Conservation (phyloP, 306 rosid species). For the Rubus idaeus region DNA sequence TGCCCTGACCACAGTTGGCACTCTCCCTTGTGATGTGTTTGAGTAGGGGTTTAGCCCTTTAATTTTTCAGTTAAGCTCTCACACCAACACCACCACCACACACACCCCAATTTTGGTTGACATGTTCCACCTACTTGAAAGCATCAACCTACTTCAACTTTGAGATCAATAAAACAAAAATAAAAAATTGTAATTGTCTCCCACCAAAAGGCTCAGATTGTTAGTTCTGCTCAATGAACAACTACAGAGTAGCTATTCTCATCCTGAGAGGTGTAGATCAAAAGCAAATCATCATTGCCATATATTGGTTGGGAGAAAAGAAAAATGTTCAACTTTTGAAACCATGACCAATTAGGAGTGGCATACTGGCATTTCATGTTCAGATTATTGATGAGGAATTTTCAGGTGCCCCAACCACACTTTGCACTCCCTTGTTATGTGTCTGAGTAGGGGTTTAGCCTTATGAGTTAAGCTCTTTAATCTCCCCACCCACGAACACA, state of each 20-base stretch:
- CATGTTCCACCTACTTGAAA: not conserved
- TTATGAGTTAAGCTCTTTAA: not conserved
- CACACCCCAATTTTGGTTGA: not conserved
- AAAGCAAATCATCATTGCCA: constrained; percentile 11
- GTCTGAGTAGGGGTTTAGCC: not conserved
- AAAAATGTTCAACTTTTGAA: not conserved
- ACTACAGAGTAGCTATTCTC: constrained; percentile 19
- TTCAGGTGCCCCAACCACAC: not conserved
- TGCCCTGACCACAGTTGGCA: not conserved
- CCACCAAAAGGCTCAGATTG: constrained; percentile 12
- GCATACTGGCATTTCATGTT: not conserved
- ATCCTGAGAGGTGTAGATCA: constrained; percentile 17
- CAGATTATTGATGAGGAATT: not conserved
- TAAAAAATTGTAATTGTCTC: not conserved
- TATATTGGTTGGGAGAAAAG: not conserved
- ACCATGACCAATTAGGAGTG: not conserved
- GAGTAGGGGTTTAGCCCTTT: not conserved
- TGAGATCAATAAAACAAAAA: not conserved
- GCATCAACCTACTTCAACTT: not conserved
- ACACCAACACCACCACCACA: not conserved
- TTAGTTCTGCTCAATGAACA: constrained; percentile 13
- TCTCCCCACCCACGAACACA: not conserved
- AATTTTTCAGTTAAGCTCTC: not conserved
- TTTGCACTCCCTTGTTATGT: not conserved
- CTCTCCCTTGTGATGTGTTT: not conserved